Conservation (phyloP, 192 early-diverging fungal genomes). For the Lobosporangium transversale region DNA sequence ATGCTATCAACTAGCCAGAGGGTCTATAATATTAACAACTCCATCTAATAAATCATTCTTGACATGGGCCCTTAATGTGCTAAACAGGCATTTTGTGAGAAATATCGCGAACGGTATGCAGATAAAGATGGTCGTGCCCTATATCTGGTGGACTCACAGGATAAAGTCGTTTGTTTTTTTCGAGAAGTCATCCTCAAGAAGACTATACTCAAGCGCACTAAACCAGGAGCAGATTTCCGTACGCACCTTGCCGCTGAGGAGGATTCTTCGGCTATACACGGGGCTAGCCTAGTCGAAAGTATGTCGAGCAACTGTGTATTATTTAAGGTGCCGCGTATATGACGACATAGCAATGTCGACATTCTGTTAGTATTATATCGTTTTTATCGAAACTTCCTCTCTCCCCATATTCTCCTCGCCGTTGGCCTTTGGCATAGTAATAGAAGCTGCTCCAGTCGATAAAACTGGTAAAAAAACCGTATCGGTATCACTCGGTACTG, state of each 20-base stretch:
- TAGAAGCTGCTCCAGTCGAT: neutral
- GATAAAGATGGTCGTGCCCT: neutral
- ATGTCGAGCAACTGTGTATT: neutral
- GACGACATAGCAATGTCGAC: neutral
- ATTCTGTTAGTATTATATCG: neutral
- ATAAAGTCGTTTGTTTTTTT: neutral
- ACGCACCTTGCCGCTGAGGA: neutral
- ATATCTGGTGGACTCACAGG: neutral
- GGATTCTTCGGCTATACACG: neutral
- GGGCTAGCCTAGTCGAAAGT: neutral
- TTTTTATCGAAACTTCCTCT: too few relatives aligned
- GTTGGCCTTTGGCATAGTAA: neutral
- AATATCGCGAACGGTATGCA: neutral
- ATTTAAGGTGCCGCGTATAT: neutral
- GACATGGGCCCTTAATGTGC: neutral
- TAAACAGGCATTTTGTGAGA: neutral
- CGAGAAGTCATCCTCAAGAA: neutral
- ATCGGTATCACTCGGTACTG: neutral
- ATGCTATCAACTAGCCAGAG: too few relatives aligned
- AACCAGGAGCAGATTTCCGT: neutral
- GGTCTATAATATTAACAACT: neutral
- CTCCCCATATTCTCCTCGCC: too few relatives aligned
- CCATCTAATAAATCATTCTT: neutral
- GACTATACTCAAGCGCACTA: neutral
- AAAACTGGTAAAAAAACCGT: constrained; percentile 7